Evolutionary conservation across 2,329 filamentous ascomycete species (phyloP), one percentile per base, ranked within the genome.

Genomic region (Penicillium crustosum): DNA sequence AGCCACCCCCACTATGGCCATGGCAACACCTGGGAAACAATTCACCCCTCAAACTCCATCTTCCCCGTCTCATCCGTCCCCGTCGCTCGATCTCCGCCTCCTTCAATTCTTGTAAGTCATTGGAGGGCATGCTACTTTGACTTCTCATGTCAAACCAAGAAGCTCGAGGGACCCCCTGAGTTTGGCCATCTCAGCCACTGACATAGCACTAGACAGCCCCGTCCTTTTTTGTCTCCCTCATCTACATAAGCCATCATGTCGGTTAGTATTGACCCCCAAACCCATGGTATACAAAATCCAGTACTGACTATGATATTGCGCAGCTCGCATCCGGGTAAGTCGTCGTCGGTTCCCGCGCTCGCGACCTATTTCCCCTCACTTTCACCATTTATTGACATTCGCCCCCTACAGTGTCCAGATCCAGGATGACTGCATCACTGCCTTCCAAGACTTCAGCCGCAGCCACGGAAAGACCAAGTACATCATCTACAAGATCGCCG

Each of bases 401-500:
- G 42, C 55, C 49, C 44, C 52, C 35, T 53, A 50, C 64, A 81
- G 79, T 70, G 77, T 81, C 54, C 69, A 74, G 47, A 73, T 81
- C 60, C 66, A 75, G 54, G 77, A 79, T 68, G 78, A 81, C 36
- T 81, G 78, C 73, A 70, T 80, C 61, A 71, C 65, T 47, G 66
- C 69, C 57, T 81, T 77, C 77, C 79, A 80, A 60, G 73, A 80
- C 27, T 74, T 81, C 60, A 78, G 78, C 66, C 73, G 79, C 68
- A 75, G 74, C 68, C 72, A 72, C 55, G 70, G 70, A 49, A 74
- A 76, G 68, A 71, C 70, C 65, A 81, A 81, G 72, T 81, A 73
- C 66, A 79, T 81, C 66, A 81, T 81, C 73, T 81, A 76, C 76
- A 81, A 81, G 73, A 78, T 81, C 66, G 69, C 77, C 62, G 79